Conservation (phyloP, 352 stramenopile species). For the Globisporangium recalcitrans region DNA sequence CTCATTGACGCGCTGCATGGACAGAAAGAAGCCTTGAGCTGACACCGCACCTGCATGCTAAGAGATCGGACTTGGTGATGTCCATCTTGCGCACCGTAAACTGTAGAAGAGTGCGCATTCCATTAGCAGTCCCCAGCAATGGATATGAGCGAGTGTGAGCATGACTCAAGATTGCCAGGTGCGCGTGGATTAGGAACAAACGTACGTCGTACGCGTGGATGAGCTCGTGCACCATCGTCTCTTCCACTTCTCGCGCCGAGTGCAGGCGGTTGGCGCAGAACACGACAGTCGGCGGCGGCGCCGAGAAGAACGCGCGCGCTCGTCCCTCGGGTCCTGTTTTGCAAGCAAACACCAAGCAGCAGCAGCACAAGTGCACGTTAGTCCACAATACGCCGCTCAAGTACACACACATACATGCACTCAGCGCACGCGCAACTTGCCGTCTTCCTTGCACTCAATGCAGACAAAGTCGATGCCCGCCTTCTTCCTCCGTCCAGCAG, state of each 20-base stretch:
- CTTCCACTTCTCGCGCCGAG: slow-evolving; percentile 65
- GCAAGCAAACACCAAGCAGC: background rate
- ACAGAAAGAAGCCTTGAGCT: background rate
- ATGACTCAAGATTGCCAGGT: too few species aligned
- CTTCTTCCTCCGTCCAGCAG: slow-evolving; percentile 8
- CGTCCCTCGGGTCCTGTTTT: slow-evolving; percentile 64
- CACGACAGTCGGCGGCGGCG: slow-evolving; percentile 71
- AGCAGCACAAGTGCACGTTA: background rate
- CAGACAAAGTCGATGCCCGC: slow-evolving; percentile 66
- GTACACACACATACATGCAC: background rate
- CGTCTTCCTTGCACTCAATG: slow-evolving; percentile 68
- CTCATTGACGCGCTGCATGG: background rate
- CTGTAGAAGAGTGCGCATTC: slow-evolving; percentile 24
- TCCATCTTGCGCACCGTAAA: slow-evolving; percentile 84
- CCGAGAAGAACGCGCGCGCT: slow-evolving; percentile 79
- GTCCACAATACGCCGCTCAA: background rate
- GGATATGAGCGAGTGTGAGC: background rate
- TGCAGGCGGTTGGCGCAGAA: slow-evolving; percentile 80
- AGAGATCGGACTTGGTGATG: slow-evolving; percentile 70
- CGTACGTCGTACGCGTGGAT: slow-evolving; percentile 82
- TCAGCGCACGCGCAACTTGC: slow-evolving; percentile 15
- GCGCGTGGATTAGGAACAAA: background rate
- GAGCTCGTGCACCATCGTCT: slow-evolving; percentile 83
- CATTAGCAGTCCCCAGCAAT: background rate
- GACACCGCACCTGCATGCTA: slow-evolving; percentile 61